Percentiles rank a stretch among this genome's conserved stretches.
phyloP scores from a whole-genome alignment of 352 stramenopile genomes.

The Phytophthora pisi region DNA sequence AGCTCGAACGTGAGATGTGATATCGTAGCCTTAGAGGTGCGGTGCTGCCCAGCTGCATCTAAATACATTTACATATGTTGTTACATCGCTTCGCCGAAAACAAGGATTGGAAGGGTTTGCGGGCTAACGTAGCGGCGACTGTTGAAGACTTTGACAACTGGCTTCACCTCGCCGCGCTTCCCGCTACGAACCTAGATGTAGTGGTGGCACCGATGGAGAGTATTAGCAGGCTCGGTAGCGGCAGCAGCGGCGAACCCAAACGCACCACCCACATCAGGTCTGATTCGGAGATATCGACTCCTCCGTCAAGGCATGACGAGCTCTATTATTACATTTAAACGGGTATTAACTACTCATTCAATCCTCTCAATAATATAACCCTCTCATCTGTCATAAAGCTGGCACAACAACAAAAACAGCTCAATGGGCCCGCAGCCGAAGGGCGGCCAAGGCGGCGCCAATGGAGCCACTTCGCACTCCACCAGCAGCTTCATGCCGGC shows the following conservation, averaged over 20 bases:
- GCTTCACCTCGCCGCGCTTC: background rate
- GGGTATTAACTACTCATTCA: background rate
- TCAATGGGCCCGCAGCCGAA: conserved; percentile 1
- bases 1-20: background rate
- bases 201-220: background rate
- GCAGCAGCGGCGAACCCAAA: background rate
- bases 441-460: background rate
- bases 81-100: background rate
- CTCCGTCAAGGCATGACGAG: background rate
- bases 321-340: background rate
- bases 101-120: background rate
- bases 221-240: background rate
- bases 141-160: conserved; percentile 7
- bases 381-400: background rate
- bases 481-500: conserved; percentile 20
- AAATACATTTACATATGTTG: background rate
- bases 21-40: conserved; percentile 1
- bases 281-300: background rate
- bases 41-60: background rate
- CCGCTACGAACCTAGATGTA: background rate
- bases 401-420: background rate
- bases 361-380: background rate
- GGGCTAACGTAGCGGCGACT: background rate
- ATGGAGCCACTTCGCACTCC: conserved; percentile 1
- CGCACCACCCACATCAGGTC: background rate